Evolutionary conservation across 345 rosid genomes (phyloP), one percentile per base, ranked within the genome.

Genomic region (Zanthoxylum bungeanum): DNA sequence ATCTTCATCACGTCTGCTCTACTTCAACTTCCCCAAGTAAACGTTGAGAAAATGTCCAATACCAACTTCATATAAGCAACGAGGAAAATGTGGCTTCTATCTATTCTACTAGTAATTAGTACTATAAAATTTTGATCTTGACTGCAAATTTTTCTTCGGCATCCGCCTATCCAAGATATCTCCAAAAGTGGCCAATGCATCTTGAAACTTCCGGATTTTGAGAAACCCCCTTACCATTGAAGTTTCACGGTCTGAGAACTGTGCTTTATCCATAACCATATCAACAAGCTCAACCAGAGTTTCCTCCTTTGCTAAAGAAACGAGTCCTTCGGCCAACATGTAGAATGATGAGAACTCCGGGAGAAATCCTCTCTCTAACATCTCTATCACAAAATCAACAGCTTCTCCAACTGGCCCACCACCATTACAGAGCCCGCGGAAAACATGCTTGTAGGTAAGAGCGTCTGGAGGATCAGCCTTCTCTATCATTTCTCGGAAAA

Each of bases 381-480:
- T 83, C 89, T 93, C 93, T 39, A 86, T 75, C 70, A 84, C 70
- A 49, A 93, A 89, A 80, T 88, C 90, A 69, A 90, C 97, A 49
- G 97, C 97, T 84, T 93, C 94, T 51, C 83, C 83, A 16, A 88
- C 86, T 31, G 97, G 91, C 21, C 96, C 95, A 16, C 97, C 97
- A 31, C 90, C 87, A 7, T 75, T 85, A 68, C 90, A 85, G 34
- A 93, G 87, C 47, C 98, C 95, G 17, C 91, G 88, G 71, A 89
- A 91, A 28, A 93, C 89, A 19, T 89, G 73, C 76, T 75, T 86
- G 61, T 88, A 85, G 17, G 93, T 79, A 11, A 86, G 63, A 31
- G 87, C 89, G 71, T 89, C 94, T 0, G 93, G 93, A 70, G 86
- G 66, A 56, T 66, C 85, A 44, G 78, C 86, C 70, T 77, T 84